Base-by-base conservation (phyloP, 2,329 filamentous ascomycete species). In the Catunica adiposa region DNA sequence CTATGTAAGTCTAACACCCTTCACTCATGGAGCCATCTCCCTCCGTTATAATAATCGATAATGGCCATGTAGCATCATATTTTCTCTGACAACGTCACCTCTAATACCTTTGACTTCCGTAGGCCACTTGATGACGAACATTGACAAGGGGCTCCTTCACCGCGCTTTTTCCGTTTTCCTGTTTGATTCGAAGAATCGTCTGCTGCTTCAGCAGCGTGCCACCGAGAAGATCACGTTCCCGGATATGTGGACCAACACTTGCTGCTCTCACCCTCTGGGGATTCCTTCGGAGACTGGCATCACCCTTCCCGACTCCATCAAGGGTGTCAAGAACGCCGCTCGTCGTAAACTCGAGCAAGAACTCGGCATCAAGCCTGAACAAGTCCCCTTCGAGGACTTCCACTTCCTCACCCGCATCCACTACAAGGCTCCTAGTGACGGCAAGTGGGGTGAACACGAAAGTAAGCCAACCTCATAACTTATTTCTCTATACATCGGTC, bases 201-300 rank as follows among this genome's bases (percentile, higher is more conserved):
- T 97, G 59, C 84, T 98, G 47, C 81, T 98, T 53, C 92, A 98
- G 72, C 92, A 97, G 74, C 86, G 92, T 62, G 92, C 92, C 26
- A 74, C 82, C 42, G 90, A 97, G 73, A 98, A 98, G 76, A 98
- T 98, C 66, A 98, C 92, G 5, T 98, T 98, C 72, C 90, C 92
- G 51, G 88, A 95, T 67, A 89, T 96, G 84, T 98, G 92, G 92
- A 98, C 92, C 61, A 98, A 98, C 72, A 98, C 92, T 31, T 98
- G 92, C 78, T 98, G 92, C 76, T 98, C 92, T 40, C 92, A 98
- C 70, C 92, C 92, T 3, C 78, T 98, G 59, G 86, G 87, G 56
- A 85, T 96, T 62, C 86, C 92, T 7, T 84, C 84, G 61, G 92
- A 98, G 79, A 94, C 88, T 25, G 92, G 92, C 60, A 78, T 82